Conservation (phyloP, 306 rosid genomes). For the Casuarina equisetifolia region DNA sequence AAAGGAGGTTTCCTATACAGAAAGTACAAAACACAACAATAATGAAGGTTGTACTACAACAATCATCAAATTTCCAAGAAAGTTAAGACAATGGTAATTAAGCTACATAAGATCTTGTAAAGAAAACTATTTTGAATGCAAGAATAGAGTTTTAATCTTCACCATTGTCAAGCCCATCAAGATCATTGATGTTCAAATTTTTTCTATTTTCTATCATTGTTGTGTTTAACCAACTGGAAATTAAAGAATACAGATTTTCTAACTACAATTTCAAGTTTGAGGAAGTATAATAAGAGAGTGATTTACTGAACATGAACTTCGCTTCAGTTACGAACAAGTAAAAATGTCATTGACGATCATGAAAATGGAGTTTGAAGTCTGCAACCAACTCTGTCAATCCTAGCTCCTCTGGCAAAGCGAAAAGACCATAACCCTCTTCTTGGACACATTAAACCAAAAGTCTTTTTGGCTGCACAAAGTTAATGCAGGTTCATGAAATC, state of each 20-base stretch:
- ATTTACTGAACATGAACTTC: conserved; percentile 1
- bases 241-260: conserved; percentile 1
- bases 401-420: conserved; percentile 95
- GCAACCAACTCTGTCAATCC: conserved; percentile 88
- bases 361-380: conserved; percentile 95
- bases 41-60: conserved; percentile 11
- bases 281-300: conserved; percentile 12
- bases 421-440: conserved; percentile 94
- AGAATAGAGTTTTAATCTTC: not conserved
- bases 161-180: conserved; percentile 96
- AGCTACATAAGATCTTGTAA: not conserved
- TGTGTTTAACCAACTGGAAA: conserved; percentile 91
- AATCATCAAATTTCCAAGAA: conserved; percentile 11
- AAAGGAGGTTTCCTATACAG: conserved; percentile 91
- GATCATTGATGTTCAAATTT: conserved; percentile 64
- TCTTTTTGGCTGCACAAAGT: conserved; percentile 76
- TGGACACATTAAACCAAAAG: conserved; percentile 93
- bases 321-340: conserved; percentile 62
- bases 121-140: not conserved
- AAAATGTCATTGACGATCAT: conserved; percentile 96
- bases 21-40: conserved; percentile 17
- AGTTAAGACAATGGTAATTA: not conserved
- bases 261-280: conserved; percentile 23
- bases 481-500: conserved; percentile 14
- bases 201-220: conserved; percentile 90